Evolutionary conservation across 805 yeast species (phyloP).

Genomic region (Suhomyces kilbournensis): DNA sequence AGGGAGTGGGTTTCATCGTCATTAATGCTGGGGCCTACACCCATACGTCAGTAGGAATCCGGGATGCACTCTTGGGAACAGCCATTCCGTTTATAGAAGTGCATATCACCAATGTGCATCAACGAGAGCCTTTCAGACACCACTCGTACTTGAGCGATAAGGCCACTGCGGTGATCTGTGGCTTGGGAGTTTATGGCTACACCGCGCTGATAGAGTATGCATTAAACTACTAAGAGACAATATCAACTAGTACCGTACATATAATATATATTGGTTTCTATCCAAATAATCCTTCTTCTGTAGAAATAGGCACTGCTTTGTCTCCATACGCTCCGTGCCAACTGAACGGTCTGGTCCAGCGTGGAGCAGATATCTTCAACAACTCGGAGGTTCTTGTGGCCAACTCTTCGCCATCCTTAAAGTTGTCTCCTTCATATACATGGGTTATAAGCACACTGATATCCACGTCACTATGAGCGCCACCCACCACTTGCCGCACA

Average conservation of each 20-base stretch:
- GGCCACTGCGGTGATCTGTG: conserved; percentile 45
- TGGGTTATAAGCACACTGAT: conserved; percentile 49
- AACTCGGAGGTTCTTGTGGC: conserved; percentile 37
- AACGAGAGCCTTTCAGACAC: conserved; percentile 51
- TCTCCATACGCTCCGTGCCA: conserved; percentile 88
- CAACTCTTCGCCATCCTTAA: conserved; percentile 59
- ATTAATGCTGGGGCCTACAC: conserved; percentile 55
- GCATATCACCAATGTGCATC: conserved; percentile 51
- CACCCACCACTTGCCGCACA: conserved; percentile 11
- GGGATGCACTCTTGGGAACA: conserved; percentile 49
- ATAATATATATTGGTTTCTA: conserved; percentile 15
- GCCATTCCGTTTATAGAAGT: conserved; percentile 49
- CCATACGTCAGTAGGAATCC: conserved; percentile 48
- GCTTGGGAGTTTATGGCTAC: conserved; percentile 43
- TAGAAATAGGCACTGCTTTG: conserved; percentile 59
- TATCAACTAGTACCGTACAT: too few relatives aligned
- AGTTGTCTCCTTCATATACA: conserved; percentile 91
- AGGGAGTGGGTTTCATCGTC: conserved; percentile 44
- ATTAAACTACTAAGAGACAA: conserved; percentile 26
- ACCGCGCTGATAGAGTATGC: conserved; percentile 41
- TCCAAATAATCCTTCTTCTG: conserved; percentile 77
- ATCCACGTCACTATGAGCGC: conserved; percentile 9
- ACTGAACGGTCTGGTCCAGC: conserved; percentile 61
- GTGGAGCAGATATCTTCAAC: conserved; percentile 17
- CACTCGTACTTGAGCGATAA: conserved; percentile 47